Evolutionary conservation across 1,284 basidiomycete genomes (phyloP).

Genomic region (Boletellus deceptivus): DNA sequence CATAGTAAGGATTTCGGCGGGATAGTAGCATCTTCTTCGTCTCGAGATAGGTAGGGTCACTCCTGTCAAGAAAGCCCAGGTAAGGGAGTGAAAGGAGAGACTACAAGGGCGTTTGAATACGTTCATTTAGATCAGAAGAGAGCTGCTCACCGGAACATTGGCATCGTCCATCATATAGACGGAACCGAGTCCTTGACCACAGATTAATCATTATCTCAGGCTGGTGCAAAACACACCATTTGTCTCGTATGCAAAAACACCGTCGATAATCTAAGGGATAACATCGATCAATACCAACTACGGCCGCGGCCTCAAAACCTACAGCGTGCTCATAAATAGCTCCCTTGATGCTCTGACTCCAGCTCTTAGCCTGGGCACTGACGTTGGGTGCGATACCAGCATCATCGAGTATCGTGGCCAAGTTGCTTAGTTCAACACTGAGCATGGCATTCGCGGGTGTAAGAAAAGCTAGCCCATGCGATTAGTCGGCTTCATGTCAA

Average conservation of each 20-base stretch:
- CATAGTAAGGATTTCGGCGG: conserved; percentile 65
- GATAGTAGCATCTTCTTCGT: conserved; percentile 65
- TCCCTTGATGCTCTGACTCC: conserved; percentile 57
- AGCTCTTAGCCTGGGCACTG: conserved; percentile 53
- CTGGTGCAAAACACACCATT: conserved; percentile 47
- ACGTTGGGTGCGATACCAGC: conserved; percentile 47
- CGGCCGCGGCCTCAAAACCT: conserved; percentile 14
- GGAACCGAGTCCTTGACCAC: conserved; percentile 52
- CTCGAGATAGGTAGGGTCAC: conserved; percentile 54
- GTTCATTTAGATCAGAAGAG: not conserved
- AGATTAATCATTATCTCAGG: not conserved
- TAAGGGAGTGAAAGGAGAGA: conserved; percentile 75
- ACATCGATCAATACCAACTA: conserved; percentile 3
- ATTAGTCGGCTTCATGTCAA: not conserved
- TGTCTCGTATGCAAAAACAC: conserved; percentile 74
- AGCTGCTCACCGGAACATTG: conserved; percentile 65
- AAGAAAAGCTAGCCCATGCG: conserved; percentile 52
- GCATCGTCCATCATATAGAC: conserved; percentile 80
- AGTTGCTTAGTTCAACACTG: conserved; percentile 62
- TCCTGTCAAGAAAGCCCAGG: conserved; percentile 67
- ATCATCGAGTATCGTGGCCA: conserved; percentile 59
- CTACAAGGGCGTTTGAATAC: conserved; percentile 34
- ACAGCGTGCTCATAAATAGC: conserved; percentile 68
- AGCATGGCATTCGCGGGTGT: conserved; percentile 80
- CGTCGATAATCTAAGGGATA: conserved; percentile 48